Evolutionary conservation across 2,329 filamentous ascomycete genomes (phyloP), one percentile per base, ranked within the genome.

Genomic region (Aspergillus ochraceus): DNA sequence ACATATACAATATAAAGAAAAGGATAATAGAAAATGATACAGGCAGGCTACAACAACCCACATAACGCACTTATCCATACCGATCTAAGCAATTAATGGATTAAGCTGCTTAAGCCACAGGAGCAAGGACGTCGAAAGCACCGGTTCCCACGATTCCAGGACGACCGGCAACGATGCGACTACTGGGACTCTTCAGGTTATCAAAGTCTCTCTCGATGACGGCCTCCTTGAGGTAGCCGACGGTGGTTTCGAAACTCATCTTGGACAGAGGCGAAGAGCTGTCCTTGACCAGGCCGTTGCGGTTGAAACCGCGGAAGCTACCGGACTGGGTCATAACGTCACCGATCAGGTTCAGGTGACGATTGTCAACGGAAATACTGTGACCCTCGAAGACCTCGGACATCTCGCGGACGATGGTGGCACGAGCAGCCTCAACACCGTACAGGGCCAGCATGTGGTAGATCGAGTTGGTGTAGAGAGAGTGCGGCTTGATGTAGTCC

Each of bases 171-270:
- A 98, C 93, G 70, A 99, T 90, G 60, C 94, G 86, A 63, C 91
- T 89, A 75, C 90, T 95, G 0, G 96, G 95, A 61, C 90, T 92
- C 60, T 84, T 87, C 61, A 99, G 80, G 70, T 95, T 90, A 76
- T 99, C 95, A 83, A 87, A 91, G 76, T 98, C 95, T 53, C 91
- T 88, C 71, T 96, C 92, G 59, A 96, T 81, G 26, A 97, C 89
- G 1, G 95, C 93, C 72, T 98, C 95, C 76, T 90, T 93, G 70
- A 99, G 83, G 81, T 97, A 97, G 0, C 90, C 89, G 45, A 98
- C 85, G 2, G 95, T 99, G 4, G 95, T 99, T 84, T 99, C 95
- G 79, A 98, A 99, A 76, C 91, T 96, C 94, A 98, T 98, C 84
- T 98, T 98, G 78, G 95, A 94, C 68, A 99, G 94, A 0, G 95